A percentile compares a stretch with the other conserved stretches of the same genome.
phyloP scores from a whole-genome alignment of 2,329 filamentous ascomycete species.

The Alternaria triticina region DNA sequence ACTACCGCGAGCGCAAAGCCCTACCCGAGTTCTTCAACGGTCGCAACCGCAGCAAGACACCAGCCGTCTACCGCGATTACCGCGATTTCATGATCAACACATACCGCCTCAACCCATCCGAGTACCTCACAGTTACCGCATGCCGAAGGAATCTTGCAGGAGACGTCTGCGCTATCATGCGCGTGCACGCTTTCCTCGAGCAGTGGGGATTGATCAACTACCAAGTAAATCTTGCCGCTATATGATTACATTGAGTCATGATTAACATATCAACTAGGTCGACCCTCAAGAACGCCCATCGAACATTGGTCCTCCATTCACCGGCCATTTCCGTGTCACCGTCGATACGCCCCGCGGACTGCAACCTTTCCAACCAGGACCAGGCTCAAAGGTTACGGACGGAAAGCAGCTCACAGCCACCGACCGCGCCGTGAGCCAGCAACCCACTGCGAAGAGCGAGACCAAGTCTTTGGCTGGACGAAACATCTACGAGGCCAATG shows the following conservation, averaged over 20 bases:
- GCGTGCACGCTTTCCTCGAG: slow-evolving; percentile 95
- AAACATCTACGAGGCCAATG: slow-evolving; percentile 92
- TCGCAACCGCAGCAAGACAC: slow-evolving; percentile 96
- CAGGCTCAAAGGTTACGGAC: slow-evolving; percentile 68
- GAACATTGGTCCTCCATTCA: slow-evolving; percentile 94
- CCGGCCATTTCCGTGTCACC: slow-evolving; percentile 94
- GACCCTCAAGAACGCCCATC: slow-evolving; percentile 95
- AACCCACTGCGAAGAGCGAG: slow-evolving; percentile 74
- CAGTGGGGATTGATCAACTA: slow-evolving; percentile 99
- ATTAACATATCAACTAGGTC: slow-evolving; percentile 65
- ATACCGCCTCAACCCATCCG: slow-evolving; percentile 91
- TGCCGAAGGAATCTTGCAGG: slow-evolving; percentile 94
- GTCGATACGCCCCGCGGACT: slow-evolving; percentile 94
- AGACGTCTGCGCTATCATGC: slow-evolving; percentile 99
- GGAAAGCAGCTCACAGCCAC: slow-evolving; percentile 71
- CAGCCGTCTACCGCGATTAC: slow-evolving; percentile 97
- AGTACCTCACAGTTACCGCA: slow-evolving; percentile 96
- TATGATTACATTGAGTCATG: background rate
- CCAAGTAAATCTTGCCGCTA: slow-evolving; percentile 67
- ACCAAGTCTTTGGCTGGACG: slow-evolving; percentile 91
- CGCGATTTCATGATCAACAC: slow-evolving; percentile 99
- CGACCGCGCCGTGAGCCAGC: slow-evolving; percentile 71
- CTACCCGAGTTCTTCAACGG: slow-evolving; percentile 99
- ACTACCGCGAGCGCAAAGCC: slow-evolving; percentile 90
- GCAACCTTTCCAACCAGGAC: slow-evolving; percentile 91